Percentiles rank a stretch among this genome's conserved stretches.
These are phyloP conservation scores for Neocallimastix lanati DNA, from an alignment of 192 early-diverging fungal genomes.

Conservation along the genomic window DNA sequence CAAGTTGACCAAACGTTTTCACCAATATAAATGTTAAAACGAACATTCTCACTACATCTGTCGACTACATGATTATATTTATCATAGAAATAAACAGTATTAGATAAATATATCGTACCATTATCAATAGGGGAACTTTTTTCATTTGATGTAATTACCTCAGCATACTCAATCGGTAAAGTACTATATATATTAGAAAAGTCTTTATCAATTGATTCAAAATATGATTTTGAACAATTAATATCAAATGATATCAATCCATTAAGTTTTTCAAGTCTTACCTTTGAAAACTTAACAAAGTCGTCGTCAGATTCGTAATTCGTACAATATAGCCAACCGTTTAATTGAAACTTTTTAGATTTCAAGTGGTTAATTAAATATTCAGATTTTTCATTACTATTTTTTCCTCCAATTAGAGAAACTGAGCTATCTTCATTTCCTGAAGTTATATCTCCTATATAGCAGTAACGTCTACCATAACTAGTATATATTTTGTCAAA, in stretches of 20 bases:
- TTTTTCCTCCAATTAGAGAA: background rate
- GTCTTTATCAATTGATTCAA: background rate
- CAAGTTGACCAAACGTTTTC: background rate
- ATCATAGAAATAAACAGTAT: background rate
- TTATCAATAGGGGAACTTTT: background rate
- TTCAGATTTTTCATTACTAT: background rate
- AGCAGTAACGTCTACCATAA: background rate
- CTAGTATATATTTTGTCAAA: background rate
- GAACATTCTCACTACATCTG: background rate
- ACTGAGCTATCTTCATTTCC: background rate
- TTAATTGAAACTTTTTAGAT: background rate
- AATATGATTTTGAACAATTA: background rate
- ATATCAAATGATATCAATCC: background rate
- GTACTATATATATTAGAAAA: background rate
- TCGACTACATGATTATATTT: background rate
- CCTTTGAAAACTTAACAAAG: background rate
- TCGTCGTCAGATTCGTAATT: background rate
- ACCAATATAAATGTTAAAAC: background rate
- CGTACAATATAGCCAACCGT: background rate
- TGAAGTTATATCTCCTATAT: background rate
- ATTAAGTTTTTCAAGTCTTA: background rate
- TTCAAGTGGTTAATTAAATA: background rate
- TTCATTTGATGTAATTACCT: background rate
- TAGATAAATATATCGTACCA: background rate
- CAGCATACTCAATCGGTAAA: background rate